Conservation (phyloP, 805 yeast species). For the Nakazawaea holstii region DNA sequence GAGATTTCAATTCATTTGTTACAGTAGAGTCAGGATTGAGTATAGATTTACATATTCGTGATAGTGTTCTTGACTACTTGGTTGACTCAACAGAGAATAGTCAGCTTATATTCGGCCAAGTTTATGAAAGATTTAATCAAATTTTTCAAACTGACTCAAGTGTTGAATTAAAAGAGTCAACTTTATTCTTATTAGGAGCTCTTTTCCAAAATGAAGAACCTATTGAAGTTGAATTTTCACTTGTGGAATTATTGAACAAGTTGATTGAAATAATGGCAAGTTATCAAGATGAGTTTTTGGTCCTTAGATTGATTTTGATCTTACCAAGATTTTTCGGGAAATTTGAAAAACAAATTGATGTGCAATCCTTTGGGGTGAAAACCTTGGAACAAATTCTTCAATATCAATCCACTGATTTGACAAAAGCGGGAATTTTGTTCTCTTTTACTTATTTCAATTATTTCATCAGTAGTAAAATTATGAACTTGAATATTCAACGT, state of each 20-base stretch:
- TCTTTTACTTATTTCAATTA: constrained; percentile 43
- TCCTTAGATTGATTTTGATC: constrained; percentile 42
- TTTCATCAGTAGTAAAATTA: constrained; percentile 17
- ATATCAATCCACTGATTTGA: constrained; percentile 15
- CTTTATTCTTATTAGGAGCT: constrained; percentile 33
- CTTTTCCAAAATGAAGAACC: constrained; percentile 35
- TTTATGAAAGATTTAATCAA: constrained; percentile 15
- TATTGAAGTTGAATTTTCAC: constrained; percentile 15
- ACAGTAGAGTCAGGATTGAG: constrained; percentile 71
- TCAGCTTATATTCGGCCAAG: constrained; percentile 15
- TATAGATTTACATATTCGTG: constrained; percentile 50
- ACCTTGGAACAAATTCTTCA: constrained; percentile 22
- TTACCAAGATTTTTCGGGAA: constrained; percentile 56
- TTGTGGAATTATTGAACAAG: constrained; percentile 19
- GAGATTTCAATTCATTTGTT: constrained; percentile 65
- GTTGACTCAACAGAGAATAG: constrained; percentile 38
- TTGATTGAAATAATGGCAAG: constrained; percentile 13
- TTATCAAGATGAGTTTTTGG: constrained; percentile 31
- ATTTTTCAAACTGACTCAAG: constrained; percentile 1
- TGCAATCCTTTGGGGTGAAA: constrained; percentile 19
- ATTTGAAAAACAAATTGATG: constrained; percentile 28
- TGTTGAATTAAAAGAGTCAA: constrained; percentile 29
- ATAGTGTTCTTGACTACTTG: constrained; percentile 52
- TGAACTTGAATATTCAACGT: constrained; percentile 21
- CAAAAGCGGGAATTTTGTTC: constrained; percentile 36